A percentile compares a stretch with the other conserved stretches of the same genome.
These are phyloP conservation scores for Auriscalpium orientale DNA, from an alignment of 768 basidiomycete species.

Conservation along the genomic window DNA sequence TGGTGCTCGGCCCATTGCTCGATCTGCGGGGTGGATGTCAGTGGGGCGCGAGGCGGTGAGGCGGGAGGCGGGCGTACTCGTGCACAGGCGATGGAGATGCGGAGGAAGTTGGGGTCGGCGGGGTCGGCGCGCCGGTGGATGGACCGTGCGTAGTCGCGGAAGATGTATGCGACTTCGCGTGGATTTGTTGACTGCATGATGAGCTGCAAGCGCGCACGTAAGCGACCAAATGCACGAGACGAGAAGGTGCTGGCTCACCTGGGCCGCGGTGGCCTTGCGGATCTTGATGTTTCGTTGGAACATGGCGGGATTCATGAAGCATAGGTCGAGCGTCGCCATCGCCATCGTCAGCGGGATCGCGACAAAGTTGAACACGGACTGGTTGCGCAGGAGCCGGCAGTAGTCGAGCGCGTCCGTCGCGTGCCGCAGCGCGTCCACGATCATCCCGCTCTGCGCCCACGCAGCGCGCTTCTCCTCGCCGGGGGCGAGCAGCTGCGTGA, in stretches of 20 bases:
- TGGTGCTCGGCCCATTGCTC: slow-evolving; percentile 92
- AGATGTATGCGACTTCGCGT: slow-evolving; percentile 82
- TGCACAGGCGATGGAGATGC: slow-evolving; percentile 75
- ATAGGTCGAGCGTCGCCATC: slow-evolving; percentile 84
- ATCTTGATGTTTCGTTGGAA: slow-evolving; percentile 91
- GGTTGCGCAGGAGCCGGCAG: slow-evolving; percentile 76
- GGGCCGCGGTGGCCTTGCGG: slow-evolving; percentile 81
- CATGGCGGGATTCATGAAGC: slow-evolving; percentile 89
- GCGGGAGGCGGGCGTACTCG: slow-evolving; percentile 43
- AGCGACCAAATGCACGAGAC: background rate
- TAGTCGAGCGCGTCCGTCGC: slow-evolving; percentile 85
- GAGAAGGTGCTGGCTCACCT: slow-evolving; percentile 37
- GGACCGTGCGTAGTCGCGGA: slow-evolving; percentile 70
- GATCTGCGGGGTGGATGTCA: slow-evolving; percentile 41
- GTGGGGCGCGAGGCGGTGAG: slow-evolving; percentile 3
- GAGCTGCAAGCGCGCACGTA: slow-evolving; percentile 40
- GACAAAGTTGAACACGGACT: slow-evolving; percentile 92
- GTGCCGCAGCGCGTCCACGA: slow-evolving; percentile 82
- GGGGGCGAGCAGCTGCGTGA: slow-evolving; percentile 58
- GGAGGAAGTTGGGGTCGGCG: slow-evolving; percentile 82
- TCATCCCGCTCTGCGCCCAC: slow-evolving; percentile 83
- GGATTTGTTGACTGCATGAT: slow-evolving; percentile 92
- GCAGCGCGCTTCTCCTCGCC: slow-evolving; percentile 57
- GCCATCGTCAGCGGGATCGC: slow-evolving; percentile 95
- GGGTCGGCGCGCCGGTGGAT: slow-evolving; percentile 79